phyloP scores from a whole-genome alignment of 129 eudicot species.

The Logfia minima region DNA sequence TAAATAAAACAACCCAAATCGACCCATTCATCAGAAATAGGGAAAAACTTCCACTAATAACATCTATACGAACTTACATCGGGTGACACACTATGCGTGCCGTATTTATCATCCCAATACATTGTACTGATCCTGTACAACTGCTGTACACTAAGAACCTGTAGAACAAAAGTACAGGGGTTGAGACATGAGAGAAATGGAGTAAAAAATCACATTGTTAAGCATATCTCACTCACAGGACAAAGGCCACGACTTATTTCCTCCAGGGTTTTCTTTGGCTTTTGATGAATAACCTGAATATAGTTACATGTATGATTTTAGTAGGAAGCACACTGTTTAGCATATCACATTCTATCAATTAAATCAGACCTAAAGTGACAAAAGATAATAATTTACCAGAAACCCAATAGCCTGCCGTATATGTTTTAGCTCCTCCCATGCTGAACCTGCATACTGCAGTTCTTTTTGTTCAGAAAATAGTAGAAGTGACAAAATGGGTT shows the following conservation, averaged over 20 bases:
- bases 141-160: conserved; percentile 50
- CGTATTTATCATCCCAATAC: conserved; percentile 54
- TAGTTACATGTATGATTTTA: not conserved
- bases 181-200: not conserved
- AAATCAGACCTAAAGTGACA: not conserved
- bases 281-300: conserved; percentile 82
- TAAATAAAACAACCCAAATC: not conserved
- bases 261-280: conserved; percentile 56
- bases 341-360: not conserved
- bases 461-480: conserved; percentile 26
- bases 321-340: not conserved
- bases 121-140: conserved; percentile 43
- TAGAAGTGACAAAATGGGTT: not conserved
- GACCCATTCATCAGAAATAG: not conserved
- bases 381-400: conserved; percentile 49
- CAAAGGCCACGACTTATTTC: conserved; percentile 75
- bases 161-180: not conserved
- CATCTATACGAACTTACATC: conserved; percentile 37
- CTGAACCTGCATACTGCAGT: conserved; percentile 92
- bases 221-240: conserved; percentile 65
- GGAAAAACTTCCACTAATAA: not conserved
- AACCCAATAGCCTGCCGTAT: conserved; percentile 96
- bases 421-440: conserved; percentile 97
- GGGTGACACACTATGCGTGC: conserved; percentile 44
- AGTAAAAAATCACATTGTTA: not conserved